Base-by-base conservation (phyloP, 352 stramenopile genomes). In the Globisporangium mamillatum region DNA sequence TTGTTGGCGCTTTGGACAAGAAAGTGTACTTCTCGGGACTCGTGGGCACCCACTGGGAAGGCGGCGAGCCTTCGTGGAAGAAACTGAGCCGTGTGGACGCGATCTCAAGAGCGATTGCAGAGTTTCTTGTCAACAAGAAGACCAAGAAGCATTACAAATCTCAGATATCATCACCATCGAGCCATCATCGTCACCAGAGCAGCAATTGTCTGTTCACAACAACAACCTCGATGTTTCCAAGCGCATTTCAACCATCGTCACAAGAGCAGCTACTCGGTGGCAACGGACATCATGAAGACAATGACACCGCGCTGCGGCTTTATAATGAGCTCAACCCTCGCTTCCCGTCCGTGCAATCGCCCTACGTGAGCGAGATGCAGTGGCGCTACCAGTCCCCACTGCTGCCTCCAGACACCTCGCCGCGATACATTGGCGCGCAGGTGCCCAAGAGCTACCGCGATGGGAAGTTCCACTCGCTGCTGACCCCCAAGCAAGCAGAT, bases 391-490 rank as follows among this genome's bases (percentile, higher is more conserved):
- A 79, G 53, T 80, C 79, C 0, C 68, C 74, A 9, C 34, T 91
- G 44, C 62, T 91, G 5, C 76, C 79, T 1, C 82, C 81, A 18
- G 69, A 84, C 55, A 69, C 80, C 10, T 84, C 81, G 7, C 81
- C 82, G 2, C 76, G 82, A 18, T 89, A 89, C 64, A 54, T 89
- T 14, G 73, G 75, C 34, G 62, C 74, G 9, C 75, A 80, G 20
- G 81, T 89, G 7, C 82, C 82, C 4, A 89, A 88, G 61, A 77
- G 75, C 61, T 89, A 79, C 69, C 80, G 82, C n/a, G 71, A 79
- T 20, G 82, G 80, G 0, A 72, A 76, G 22, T 91, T 89, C 69
- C 69, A 78, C 12, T 73, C 81, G 14, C 52, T 91, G 1, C 66
- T 91, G 41, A 76, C 77, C 9, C 61, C 81, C 0, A 66, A 74